phyloP scores from a whole-genome alignment of 1,284 basidiomycete species.

The Ceratobasidium sp. region DNA sequence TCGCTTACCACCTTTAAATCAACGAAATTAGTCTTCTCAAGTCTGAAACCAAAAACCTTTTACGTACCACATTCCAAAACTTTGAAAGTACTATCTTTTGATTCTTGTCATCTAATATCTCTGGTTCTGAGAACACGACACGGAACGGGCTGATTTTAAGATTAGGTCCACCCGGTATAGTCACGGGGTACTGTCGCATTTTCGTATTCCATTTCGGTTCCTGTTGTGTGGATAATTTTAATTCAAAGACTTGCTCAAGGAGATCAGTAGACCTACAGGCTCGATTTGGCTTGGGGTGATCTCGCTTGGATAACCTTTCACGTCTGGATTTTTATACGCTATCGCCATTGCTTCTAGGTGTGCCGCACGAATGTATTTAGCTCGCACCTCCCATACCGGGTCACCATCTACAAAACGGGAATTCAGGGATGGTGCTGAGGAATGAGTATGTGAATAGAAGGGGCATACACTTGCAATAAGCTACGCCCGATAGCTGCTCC shows the following conservation, averaged over 20 bases:
- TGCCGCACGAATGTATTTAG: not conserved
- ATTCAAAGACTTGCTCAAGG: no score
- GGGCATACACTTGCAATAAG: constrained; percentile 5
- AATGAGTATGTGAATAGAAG: not conserved
- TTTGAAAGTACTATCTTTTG: not conserved
- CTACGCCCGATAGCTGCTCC: not conserved
- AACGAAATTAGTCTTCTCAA: not conserved
- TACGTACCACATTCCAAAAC: constrained; percentile 9
- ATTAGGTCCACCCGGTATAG: not conserved
- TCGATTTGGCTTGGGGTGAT: not conserved
- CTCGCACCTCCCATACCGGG: not conserved
- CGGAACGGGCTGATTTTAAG: constrained; percentile 7
- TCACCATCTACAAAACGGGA: not conserved
- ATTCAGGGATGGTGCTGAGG: not conserved
- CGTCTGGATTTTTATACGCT: not conserved
- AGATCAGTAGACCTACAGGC: not conserved
- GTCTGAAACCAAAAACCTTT: not conserved
- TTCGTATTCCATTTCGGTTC: not conserved
- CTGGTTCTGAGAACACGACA: not conserved
- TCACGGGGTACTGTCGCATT: not conserved
- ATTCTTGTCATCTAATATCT: not conserved
- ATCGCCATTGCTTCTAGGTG: not conserved
- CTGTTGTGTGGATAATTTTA: no score
- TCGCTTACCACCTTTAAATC: not conserved
- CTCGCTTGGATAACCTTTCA: not conserved